These are phyloP conservation scores for Dryas alaskensis DNA, from an alignment of 306 rosid genomes.

Conservation along the genomic window DNA sequence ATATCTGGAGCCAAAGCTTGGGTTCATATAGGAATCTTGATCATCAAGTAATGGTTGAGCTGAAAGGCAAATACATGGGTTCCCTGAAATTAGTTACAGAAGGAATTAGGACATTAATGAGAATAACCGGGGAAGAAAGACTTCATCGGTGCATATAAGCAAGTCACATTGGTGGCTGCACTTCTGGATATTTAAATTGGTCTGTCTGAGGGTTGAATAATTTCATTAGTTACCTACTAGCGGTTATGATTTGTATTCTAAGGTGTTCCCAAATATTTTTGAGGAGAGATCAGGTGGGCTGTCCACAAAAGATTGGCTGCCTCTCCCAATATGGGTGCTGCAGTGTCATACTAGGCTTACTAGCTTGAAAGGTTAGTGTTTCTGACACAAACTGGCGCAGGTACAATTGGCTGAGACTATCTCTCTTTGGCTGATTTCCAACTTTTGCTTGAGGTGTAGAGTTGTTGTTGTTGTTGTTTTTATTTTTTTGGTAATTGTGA, in stretches of 20 bases:
- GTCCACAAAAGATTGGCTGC: slow-evolving; percentile 7
- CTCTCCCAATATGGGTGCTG: neutral
- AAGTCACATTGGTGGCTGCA: slow-evolving; percentile 21
- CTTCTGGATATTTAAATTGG: neutral
- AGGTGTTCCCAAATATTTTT: slow-evolving; percentile 13
- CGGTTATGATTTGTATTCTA: neutral
- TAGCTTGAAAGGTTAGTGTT: neutral
- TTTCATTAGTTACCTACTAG: slow-evolving; percentile 5
- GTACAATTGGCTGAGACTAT: no score
- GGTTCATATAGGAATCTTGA: slow-evolving; percentile 44
- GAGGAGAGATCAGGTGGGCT: slow-evolving; percentile 11
- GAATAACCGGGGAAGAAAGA: slow-evolving; percentile 23
- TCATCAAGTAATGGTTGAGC: slow-evolving; percentile 54
- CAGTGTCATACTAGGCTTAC: slow-evolving; percentile 3
- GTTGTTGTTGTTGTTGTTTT: neutral
- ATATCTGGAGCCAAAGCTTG: slow-evolving; percentile 37
- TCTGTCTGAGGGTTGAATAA: neutral
- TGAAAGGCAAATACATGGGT: slow-evolving; percentile 56
- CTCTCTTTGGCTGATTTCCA: neutral
- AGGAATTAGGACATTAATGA: slow-evolving; percentile 26
- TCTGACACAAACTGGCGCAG: neutral
- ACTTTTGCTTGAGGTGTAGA: slow-evolving; percentile 8
- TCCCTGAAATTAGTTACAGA: slow-evolving; percentile 56
- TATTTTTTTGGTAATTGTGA: neutral
- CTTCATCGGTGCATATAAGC: slow-evolving; percentile 15